Conservation (phyloP, 768 basidiomycete genomes). For the Cyathus striatus region DNA sequence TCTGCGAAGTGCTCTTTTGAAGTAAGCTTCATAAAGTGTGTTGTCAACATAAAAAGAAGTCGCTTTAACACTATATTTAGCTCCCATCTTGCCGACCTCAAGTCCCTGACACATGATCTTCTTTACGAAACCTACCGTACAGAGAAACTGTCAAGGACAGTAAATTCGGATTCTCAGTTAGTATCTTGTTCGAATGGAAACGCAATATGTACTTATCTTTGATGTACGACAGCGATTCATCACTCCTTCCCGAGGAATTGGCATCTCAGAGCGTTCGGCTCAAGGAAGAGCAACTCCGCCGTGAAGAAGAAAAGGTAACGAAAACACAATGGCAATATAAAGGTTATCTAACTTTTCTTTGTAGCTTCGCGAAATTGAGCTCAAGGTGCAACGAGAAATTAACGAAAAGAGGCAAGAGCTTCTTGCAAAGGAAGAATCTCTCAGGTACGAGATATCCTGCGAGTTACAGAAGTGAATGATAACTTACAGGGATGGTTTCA, state of each 20-base stretch:
- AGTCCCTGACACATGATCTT: constrained; percentile 89
- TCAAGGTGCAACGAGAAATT: constrained; percentile 97
- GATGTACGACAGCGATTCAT: constrained; percentile 59
- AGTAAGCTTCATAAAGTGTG: constrained; percentile 40
- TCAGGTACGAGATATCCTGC: constrained; percentile 48
- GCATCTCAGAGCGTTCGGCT: constrained; percentile 95
- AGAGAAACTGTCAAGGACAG: constrained; percentile 91
- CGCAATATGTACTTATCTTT: constrained; percentile 12
- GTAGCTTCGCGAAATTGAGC: constrained; percentile 93
- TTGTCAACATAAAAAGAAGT: not conserved
- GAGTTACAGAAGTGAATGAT: constrained; percentile 3
- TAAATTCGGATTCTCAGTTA: constrained; percentile 74
- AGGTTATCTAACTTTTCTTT: not conserved
- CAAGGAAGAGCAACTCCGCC: constrained; percentile 97
- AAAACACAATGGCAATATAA: not conserved
- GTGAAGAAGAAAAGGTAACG: constrained; percentile 90
- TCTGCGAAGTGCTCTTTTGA: constrained; percentile 85
- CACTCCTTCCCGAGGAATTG: constrained; percentile 93
- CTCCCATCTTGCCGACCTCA: constrained; percentile 92
- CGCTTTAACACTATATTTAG: constrained; percentile 33
- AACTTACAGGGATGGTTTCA: constrained; percentile 18
- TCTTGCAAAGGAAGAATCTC: constrained; percentile 92
- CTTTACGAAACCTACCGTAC: constrained; percentile 97
- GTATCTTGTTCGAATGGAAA: constrained; percentile 11
- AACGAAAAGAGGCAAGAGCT: constrained; percentile 96